Percentiles rank a stretch among this genome's conserved stretches.
Conservation (phyloP, 345 rosid species). For the Camelina hispida region DNA sequence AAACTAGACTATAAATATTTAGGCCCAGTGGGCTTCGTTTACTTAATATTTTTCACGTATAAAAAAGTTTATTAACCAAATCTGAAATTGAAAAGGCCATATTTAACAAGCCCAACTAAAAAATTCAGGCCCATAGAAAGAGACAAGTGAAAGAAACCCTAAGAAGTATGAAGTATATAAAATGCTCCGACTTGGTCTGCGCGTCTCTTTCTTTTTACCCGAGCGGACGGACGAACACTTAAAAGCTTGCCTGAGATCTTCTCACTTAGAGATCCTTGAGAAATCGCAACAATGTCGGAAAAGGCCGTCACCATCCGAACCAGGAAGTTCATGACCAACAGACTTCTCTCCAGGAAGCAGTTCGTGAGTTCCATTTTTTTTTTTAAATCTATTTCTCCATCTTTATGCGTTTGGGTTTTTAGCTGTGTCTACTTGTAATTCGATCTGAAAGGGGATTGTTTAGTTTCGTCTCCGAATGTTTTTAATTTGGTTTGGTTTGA, state of each 20-base stretch:
- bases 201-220: constrained; percentile 12
- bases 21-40: background rate
- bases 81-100: background rate
- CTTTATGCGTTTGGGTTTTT: background rate
- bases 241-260: constrained; percentile 25
- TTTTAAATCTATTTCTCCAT: background rate
- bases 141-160: constrained; percentile 30
- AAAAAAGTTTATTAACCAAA: background rate
- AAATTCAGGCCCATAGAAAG: constrained; percentile 28
- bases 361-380: constrained; percentile 59
- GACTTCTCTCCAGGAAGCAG: constrained; percentile 98
- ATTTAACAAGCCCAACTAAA: constrained; percentile 1
- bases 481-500: background rate
- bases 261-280: constrained; percentile 21
- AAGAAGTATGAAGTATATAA: constrained; percentile 17
- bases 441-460: too few relatives aligned
- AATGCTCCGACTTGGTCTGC: background rate
- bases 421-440: too few relatives aligned
- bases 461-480: too few relatives aligned
- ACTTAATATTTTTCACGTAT: background rate
- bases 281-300: constrained; percentile 65
- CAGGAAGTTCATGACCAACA: constrained; percentile 95
- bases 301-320: constrained; percentile 90
- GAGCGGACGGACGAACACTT: constrained; percentile 47
- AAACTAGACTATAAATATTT: background rate